Base-by-base conservation (phyloP, 345 rosid species). In the Brassica cretica region DNA sequence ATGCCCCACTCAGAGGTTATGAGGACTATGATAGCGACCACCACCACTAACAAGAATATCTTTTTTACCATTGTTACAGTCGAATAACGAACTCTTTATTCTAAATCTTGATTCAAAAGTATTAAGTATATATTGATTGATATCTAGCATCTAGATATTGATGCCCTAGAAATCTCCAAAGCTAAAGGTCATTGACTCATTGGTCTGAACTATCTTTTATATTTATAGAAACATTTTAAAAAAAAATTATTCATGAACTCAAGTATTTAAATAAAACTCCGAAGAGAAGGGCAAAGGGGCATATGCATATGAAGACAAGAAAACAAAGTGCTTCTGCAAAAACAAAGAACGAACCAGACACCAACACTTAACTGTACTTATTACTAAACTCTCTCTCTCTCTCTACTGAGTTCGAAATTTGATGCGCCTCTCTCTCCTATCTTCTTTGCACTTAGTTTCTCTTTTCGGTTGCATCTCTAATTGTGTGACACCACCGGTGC, bases 351-450 rank as follows among this genome's bases (percentile, higher is more conserved):
- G 18, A 66, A 53, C 64, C 75, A 33, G 64, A 53, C 65, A 41
- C 30, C 44, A 64, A 71, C 60, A 71, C 63, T 62, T 61, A 32
- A 32, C 35, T 32, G 35, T 32, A 32, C 35, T 25, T 25, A 2
- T 32, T 32, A 32, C 35, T 32, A 32, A 5, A 6, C 8, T 8
- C 8, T 32, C 14, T 55, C 60, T 55, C 51, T 71, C 56, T 46
- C 55, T 49, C 55, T 51, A 12, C 21, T 39, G 64, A 78, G 62
- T 66, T 72, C 19, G 58, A 77, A 78, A 66, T 60, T 61, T 60
- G 81, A 55, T 78, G 71, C 12, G 49, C 62, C 77, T 30, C 35
- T 30, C 35, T 72, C 73, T 78, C 73, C 39, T 5, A 78, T 78
- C 82, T 67, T 67, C 32, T 44, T 44, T 49, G 14, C 73, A 2